Conservation (phyloP, 2,329 filamentous ascomycete species). For the Cladosporium phlei region DNA sequence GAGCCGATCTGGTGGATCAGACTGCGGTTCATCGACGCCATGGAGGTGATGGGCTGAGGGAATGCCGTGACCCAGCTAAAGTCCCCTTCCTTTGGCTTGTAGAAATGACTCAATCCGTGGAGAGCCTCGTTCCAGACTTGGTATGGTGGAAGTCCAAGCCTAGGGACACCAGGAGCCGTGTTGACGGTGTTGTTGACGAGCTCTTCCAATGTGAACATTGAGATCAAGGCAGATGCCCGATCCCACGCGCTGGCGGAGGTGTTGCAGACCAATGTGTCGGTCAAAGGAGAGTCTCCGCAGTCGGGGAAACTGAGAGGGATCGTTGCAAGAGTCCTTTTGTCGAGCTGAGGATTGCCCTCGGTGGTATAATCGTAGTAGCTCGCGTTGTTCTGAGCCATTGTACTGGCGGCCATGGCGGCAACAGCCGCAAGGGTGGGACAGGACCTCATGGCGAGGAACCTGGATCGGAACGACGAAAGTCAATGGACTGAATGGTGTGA, state of each 20-base stretch:
- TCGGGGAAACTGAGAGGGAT: constrained; percentile 7
- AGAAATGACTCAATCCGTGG: constrained; percentile 40
- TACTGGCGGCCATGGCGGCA: background rate
- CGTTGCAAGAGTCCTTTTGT: background rate
- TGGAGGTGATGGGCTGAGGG: constrained; percentile 56
- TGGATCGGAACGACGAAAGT: background rate
- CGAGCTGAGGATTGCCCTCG: constrained; percentile 9
- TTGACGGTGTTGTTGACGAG: constrained; percentile 40
- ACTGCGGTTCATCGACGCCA: constrained; percentile 57
- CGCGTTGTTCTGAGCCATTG: constrained; percentile 4
- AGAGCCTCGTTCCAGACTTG: constrained; percentile 56
- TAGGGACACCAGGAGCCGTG: constrained; percentile 44
- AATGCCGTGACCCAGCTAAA: constrained; percentile 60
- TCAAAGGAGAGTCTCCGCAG: background rate
- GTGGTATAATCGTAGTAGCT: constrained; percentile 11
- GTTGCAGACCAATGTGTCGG: constrained; percentile 5
- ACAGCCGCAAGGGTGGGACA: background rate
- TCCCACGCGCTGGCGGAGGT: constrained; percentile 5
- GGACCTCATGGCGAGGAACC: background rate
- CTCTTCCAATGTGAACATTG: constrained; percentile 12
- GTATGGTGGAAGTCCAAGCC: constrained; percentile 53
- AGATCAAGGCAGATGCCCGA: constrained; percentile 4
- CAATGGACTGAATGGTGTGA: too few species aligned
- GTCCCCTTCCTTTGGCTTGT: constrained; percentile 21
- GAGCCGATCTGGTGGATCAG: constrained; percentile 53